Evolutionary conservation across 306 rosid genomes (phyloP).

Genomic region (Herpetospermum pedunculosum): DNA sequence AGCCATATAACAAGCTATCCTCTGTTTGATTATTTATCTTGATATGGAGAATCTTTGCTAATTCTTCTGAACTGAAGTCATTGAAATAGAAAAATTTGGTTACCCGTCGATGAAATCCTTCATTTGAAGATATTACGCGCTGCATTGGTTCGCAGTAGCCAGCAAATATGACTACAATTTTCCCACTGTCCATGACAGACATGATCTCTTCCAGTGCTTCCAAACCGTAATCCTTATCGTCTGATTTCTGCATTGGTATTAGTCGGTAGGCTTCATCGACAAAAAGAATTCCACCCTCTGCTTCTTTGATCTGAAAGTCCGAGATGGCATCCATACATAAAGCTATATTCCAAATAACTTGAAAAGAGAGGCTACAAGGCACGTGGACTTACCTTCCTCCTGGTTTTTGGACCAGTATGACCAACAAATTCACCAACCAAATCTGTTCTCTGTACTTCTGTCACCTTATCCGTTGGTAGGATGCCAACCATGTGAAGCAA

Average conservation of each 20-base stretch:
- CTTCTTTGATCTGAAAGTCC: slow-evolving; percentile 57
- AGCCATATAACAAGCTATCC: slow-evolving; percentile 68
- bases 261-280: slow-evolving; percentile 91
- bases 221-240: slow-evolving; percentile 89
- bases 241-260: slow-evolving; percentile 90
- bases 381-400: slow-evolving; percentile 49
- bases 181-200: slow-evolving; percentile 98
- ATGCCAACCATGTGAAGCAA: slow-evolving; percentile 93
- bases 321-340: not conserved
- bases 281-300: slow-evolving; percentile 94
- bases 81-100: slow-evolving; percentile 82
- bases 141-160: slow-evolving; percentile 91
- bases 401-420: slow-evolving; percentile 94
- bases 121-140: slow-evolving; percentile 77
- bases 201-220: slow-evolving; percentile 97
- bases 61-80: slow-evolving; percentile 64
- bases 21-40: slow-evolving; percentile 63
- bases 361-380: not conserved
- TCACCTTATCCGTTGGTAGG: slow-evolving; percentile 78
- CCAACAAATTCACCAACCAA: slow-evolving; percentile 97
- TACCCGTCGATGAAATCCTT: slow-evolving; percentile 92
- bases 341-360: not conserved
- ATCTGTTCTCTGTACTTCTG: slow-evolving; percentile 94
- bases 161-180: slow-evolving; percentile 81
- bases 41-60: slow-evolving; percentile 70